Evolutionary conservation across 345 rosid species (phyloP).

Genomic region (Salix viminalis): DNA sequence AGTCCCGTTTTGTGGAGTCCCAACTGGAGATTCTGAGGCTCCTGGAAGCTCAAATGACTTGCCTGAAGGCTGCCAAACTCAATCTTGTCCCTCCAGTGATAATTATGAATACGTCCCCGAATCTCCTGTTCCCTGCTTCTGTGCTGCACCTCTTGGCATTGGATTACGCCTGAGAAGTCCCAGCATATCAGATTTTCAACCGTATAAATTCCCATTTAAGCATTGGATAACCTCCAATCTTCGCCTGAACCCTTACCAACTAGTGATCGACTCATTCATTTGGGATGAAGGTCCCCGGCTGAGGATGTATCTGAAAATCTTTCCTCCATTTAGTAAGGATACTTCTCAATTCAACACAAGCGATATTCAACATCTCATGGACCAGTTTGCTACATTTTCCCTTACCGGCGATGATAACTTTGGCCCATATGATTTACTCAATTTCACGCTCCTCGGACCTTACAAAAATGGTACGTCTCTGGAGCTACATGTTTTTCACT

Average conservation of each 20-base stretch:
- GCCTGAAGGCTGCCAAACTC: constrained; percentile 28
- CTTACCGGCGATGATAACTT: constrained; percentile 25
- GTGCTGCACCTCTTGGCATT: constrained; percentile 50
- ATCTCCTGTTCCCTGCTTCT: constrained; percentile 42
- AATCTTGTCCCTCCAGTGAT: constrained; percentile 30
- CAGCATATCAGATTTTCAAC: constrained; percentile 41
- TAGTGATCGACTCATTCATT: constrained; percentile 24
- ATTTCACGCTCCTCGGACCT: constrained; percentile 31
- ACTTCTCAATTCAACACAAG: constrained; percentile 25
- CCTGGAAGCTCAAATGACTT: constrained; percentile 21
- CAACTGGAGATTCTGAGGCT: constrained; percentile 20
- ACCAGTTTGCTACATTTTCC: constrained; percentile 32
- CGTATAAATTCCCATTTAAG: constrained; percentile 22
- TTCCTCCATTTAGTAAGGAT: constrained; percentile 21
- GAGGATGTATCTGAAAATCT: constrained; percentile 36
- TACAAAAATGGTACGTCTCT: constrained; percentile 37
- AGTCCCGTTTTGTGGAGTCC: constrained; percentile 36
- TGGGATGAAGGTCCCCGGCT: constrained; percentile 54
- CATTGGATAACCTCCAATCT: constrained; percentile 27
- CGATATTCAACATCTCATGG: constrained; percentile 29
- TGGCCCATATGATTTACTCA: constrained; percentile 55
- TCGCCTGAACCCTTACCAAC: constrained; percentile 35
- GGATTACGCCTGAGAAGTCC: constrained; percentile 49
- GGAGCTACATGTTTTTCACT: background rate
- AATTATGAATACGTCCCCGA: constrained; percentile 31